phyloP scores from a whole-genome alignment of 805 yeast genomes.

The Sugiyamaella mastotermitis region DNA sequence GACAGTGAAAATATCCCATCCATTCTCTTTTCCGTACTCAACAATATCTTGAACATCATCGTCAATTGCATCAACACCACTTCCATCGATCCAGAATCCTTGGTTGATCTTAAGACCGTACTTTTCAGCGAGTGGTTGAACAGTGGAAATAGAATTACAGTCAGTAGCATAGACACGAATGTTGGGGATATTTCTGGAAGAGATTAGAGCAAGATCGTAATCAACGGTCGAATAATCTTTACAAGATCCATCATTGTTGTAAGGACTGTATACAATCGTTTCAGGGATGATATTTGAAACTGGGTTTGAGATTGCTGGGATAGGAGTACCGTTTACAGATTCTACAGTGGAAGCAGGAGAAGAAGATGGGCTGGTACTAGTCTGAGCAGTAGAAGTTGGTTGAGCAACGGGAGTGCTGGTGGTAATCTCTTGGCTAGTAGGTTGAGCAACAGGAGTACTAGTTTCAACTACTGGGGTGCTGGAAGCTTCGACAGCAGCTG shows the following conservation, averaged over 20 bases:
- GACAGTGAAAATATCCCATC: constrained; percentile 71
- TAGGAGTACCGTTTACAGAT: constrained; percentile 4
- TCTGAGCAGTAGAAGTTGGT: constrained; percentile 18
- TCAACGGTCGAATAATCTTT: constrained; percentile 50
- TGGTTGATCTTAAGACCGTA: constrained; percentile 73
- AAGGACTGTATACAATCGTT: constrained; percentile 47
- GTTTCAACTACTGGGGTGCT: constrained; percentile 3
- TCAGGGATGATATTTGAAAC: constrained; percentile 22
- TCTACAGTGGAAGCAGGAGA: constrained; percentile 23
- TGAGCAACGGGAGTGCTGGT: constrained; percentile 23
- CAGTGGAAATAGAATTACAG: constrained; percentile 61
- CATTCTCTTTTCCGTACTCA: constrained; percentile 42
- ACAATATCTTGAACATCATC: constrained; percentile 49
- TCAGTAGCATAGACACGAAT: constrained; percentile 85
- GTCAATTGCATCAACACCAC: constrained; percentile 69
- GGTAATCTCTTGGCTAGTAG: constrained; percentile 24
- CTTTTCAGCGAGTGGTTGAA: constrained; percentile 51
- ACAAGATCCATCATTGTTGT: constrained; percentile 61
- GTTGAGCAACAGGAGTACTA: constrained; percentile 6
- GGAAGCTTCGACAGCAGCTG: constrained; percentile 16
- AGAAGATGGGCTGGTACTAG: constrained; percentile 24
- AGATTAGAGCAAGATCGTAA: constrained; percentile 54
- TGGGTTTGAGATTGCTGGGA: constrained; percentile 17
- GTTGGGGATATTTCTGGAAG: constrained; percentile 53
- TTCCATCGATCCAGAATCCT: constrained; percentile 72